Evolutionary conservation across 495 filamentous ascomycete species (phyloP).

Genomic region (Parmelia sp.): DNA sequence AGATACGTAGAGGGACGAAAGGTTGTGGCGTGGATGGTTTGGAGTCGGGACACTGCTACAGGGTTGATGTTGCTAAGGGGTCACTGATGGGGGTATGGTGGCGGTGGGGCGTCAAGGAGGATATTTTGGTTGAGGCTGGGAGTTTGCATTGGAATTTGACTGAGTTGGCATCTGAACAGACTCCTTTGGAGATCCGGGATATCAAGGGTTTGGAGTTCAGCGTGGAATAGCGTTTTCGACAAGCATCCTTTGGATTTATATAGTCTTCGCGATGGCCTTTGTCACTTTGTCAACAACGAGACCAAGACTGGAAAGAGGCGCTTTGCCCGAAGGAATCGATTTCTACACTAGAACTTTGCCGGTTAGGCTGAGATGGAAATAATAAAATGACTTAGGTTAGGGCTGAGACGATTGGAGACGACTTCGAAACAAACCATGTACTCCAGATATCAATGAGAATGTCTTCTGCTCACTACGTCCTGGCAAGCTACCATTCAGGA

Average conservation of each 20-base stretch:
- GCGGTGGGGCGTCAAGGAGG: slow-evolving; percentile 21
- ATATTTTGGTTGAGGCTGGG: slow-evolving; percentile 30
- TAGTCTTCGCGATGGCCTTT: no score
- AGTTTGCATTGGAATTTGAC: slow-evolving; percentile 28
- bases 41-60: slow-evolving; percentile 18
- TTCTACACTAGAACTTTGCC: no score
- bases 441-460: not conserved
- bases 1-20: slow-evolving; percentile 10
- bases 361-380: not conserved
- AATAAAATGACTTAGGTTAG: not conserved
- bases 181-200: slow-evolving; percentile 11
- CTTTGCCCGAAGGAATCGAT: no score
- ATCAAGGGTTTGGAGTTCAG: slow-evolving; percentile 12
- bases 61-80: slow-evolving; percentile 12
- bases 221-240: slow-evolving; percentile 8
- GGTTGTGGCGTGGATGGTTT: slow-evolving; percentile 18
- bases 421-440: not conserved
- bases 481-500: not conserved
- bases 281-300: no score
- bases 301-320: no score
- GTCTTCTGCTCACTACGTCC: not conserved
- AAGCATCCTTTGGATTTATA: not conserved
- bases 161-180: slow-evolving; percentile 18
- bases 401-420: no score
- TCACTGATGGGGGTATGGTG: slow-evolving; percentile 14